Evolutionary conservation across 1,139 yeast genomes (phyloP).

Genomic region (Nakaseomyces kungkrabaensis): DNA sequence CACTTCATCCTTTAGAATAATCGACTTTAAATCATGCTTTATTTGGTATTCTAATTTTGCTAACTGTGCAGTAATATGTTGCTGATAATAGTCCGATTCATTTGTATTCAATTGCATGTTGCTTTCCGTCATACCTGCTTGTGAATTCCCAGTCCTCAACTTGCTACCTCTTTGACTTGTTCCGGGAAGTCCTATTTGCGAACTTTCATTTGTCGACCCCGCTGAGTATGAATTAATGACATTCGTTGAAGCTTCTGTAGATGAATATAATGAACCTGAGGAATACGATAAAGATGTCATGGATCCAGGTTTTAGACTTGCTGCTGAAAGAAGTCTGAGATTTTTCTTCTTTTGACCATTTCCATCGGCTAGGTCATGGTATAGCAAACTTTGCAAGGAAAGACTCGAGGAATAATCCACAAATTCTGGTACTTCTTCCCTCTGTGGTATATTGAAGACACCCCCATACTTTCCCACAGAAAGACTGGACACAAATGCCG

Average conservation of each 20-base stretch:
- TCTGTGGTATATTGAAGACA: not conserved
- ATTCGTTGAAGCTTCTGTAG: constrained; percentile 7
- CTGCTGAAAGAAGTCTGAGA: not conserved
- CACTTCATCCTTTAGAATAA: constrained; percentile 12
- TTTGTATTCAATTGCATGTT: constrained; percentile 9
- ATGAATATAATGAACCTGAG: constrained; percentile 9
- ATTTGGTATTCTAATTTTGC: constrained; percentile 12
- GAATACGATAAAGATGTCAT: constrained; percentile 1
- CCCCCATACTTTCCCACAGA: constrained; percentile 1
- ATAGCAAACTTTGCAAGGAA: constrained; percentile 5
- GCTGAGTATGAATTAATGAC: not conserved
- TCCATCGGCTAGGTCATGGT: constrained; percentile 4
- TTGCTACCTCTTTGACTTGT: not conserved
- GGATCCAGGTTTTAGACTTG: constrained; percentile 1
- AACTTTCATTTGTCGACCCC: not conserved
- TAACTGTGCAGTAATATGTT: constrained; percentile 13
- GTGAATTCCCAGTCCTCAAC: not conserved
- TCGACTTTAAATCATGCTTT: constrained; percentile 10
- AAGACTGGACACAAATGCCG: not conserved
- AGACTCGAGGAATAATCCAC: constrained; percentile 4
- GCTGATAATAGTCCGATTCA: constrained; percentile 12
- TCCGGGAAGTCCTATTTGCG: not conserved
- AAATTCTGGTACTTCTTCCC: not conserved
- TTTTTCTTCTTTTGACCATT: not conserved
- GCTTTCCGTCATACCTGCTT: constrained; percentile 3